Evolutionary conservation across 495 filamentous ascomycete species (phyloP).

Genomic region (Cercophora sp.): DNA sequence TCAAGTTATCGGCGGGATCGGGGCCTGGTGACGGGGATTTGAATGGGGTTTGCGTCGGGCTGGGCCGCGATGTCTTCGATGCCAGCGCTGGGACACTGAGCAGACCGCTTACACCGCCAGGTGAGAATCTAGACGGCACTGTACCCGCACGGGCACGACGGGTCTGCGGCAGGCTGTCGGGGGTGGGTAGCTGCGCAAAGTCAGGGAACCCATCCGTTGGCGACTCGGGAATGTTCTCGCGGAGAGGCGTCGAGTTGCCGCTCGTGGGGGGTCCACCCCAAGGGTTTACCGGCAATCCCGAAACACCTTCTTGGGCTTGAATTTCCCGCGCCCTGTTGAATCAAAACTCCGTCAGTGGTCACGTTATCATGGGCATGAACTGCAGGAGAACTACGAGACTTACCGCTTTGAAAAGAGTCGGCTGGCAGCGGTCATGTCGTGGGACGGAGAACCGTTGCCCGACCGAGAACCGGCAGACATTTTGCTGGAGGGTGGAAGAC

Average conservation of each 20-base stretch:
- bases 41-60: conserved; percentile 89
- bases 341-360: no score
- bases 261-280: conserved; percentile 92
- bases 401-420: conserved; percentile 90
- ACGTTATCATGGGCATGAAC: conserved; percentile 11
- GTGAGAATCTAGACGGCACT: conserved; percentile 91
- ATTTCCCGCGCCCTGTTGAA: conserved; percentile 91
- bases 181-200: conserved; percentile 62
- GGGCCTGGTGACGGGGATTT: conserved; percentile 68
- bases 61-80: conserved; percentile 79
- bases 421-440: conserved; percentile 69
- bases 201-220: conserved; percentile 94
- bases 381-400: conserved; percentile 26
- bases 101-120: conserved; percentile 56
- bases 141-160: conserved; percentile 84
- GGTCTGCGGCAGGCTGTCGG: conserved; percentile 54
- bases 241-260: conserved; percentile 89
- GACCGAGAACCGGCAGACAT: conserved; percentile 73
- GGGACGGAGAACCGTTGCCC: conserved; percentile 94
- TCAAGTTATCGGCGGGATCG: conserved; percentile 55
- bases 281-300: conserved; percentile 67
- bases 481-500: conserved; percentile 59
- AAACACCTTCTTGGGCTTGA: conserved; percentile 86
- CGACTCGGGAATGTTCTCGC: conserved; percentile 97
- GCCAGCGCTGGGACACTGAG: conserved; percentile 62